A percentile compares a stretch with the other conserved stretches of the same genome.
Conservation (phyloP, 192 early-diverging fungal species). For the Coemansia sp. region DNA sequence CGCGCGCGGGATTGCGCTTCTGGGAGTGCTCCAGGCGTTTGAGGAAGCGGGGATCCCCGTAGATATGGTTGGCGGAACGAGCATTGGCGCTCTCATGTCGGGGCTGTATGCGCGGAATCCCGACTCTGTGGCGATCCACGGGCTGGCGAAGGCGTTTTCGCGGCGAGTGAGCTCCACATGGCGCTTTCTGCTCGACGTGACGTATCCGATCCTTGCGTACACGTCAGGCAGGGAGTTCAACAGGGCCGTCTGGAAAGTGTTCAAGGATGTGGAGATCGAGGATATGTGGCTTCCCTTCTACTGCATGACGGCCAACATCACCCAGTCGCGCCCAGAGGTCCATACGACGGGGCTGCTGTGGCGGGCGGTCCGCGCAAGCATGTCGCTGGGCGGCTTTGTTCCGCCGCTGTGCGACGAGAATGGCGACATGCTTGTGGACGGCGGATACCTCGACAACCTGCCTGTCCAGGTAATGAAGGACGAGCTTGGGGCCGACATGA, state of each 20-base stretch:
- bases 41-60: constrained; percentile 98
- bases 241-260: constrained; percentile 92
- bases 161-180: constrained; percentile 77
- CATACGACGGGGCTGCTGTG: constrained; percentile 93
- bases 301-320: constrained; percentile 95
- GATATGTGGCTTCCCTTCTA: constrained; percentile 98
- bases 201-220: constrained; percentile 90
- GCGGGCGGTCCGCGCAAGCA: constrained; percentile 96
- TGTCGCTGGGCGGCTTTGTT: constrained; percentile 94
- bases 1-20: constrained; percentile 89
- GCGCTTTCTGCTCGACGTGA: constrained; percentile 89
- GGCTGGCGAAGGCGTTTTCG: constrained; percentile 81
- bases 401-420: constrained; percentile 92
- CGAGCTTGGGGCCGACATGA: constrained; percentile 78
- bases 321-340: constrained; percentile 88
- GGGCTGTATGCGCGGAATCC: constrained; percentile 89
- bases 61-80: constrained; percentile 97
- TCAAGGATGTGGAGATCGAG: constrained; percentile 90
- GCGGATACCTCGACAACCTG: constrained; percentile 97
- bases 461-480: constrained; percentile 82
- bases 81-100: constrained; percentile 93
- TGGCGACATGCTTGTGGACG: constrained; percentile 96
- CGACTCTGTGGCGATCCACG: constrained; percentile 85
- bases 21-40: constrained; percentile 89
- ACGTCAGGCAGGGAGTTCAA: constrained; percentile 97